Base-by-base conservation (phyloP, 768 basidiomycete species). In the Holtermanniella nyarrowii region DNA sequence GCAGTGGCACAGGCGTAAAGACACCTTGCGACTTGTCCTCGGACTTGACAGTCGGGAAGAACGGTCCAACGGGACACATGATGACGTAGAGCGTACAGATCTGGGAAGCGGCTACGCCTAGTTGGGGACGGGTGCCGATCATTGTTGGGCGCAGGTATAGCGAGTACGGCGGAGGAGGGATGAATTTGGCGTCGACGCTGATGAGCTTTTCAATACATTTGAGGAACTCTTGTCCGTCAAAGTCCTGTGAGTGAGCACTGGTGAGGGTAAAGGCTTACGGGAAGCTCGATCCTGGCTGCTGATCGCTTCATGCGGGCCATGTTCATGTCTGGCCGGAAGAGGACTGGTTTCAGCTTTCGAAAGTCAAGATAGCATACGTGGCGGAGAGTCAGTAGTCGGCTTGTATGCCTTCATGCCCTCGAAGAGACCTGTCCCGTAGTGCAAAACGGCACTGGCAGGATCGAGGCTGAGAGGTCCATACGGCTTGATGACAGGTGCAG, bases 361-460 rank as follows among this genome's bases (percentile, higher is more conserved):
- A n/a, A n/a, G n/a, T n/a, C n/a, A n/a, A n/a, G n/a, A n/a, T n/a
- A n/a, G 42, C 82, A 86, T 27, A 76, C 68, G 23, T 77, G 31
- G 31, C 44, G 14, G 18, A 48, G 50, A 37, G 16, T 37, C 31
- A 10, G 47, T 25, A 11, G 44, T 48, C 10, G 50, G 55, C 25
- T 53, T 48, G 58, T 59, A 62, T 14, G 58, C 58, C 46, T 62
- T 62, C 61, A 62, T 62, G 11, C 60, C 60, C 53, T 56, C 59
- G 26, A 60, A 59, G 1, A 59, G 50, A 26, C 52, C 48, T 24
- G 44, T 1, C 13, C 50, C 55, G 37, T 53, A 57, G 26, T 53
- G 52, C 11, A 57, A 23, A 41, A 42, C 45, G 22, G 47, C 44
- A 25, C 41, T 49, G 2, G 52, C 53, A 16, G 53, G 42, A 39